These are phyloP conservation scores for Salix caprea DNA, from an alignment of 345 rosid genomes.

Conservation along the genomic window DNA sequence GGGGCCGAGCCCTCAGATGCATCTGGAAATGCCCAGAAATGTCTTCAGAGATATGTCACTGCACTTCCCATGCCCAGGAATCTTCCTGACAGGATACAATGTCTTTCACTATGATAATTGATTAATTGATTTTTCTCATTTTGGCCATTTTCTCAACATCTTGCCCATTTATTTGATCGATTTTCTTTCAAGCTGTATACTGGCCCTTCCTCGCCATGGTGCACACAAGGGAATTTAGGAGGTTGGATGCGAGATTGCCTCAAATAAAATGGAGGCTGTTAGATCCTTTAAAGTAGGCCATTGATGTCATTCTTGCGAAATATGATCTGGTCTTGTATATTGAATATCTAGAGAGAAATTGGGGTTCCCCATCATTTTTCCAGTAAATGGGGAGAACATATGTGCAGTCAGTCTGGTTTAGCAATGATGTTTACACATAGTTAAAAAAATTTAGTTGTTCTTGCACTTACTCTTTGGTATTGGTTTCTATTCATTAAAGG, in stretches of 20 bases:
- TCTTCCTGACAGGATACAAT: conserved; percentile 84
- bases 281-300: conserved; percentile 38
- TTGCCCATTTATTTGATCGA: conserved; percentile 16
- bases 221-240: conserved; percentile 28
- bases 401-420: too few relatives aligned
- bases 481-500: too few relatives aligned
- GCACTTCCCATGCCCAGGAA: conserved; percentile 73
- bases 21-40: conserved; percentile 33
- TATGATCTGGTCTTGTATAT: conserved; percentile 29
- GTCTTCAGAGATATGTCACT: conserved; percentile 69
- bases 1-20: conserved; percentile 41
- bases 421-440: too few relatives aligned
- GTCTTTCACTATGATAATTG: conserved; percentile 75
- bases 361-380: too few relatives aligned
- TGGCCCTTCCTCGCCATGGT: conserved; percentile 22
- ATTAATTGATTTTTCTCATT: conserved; percentile 35
- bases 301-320: conserved; percentile 38
- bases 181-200: conserved; percentile 19
- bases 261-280: conserved; percentile 33
- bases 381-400: too few relatives aligned
- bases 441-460: too few relatives aligned
- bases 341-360: too few relatives aligned
- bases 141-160: conserved; percentile 24
- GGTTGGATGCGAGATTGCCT: conserved; percentile 27
- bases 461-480: too few relatives aligned